Evolutionary conservation across 306 rosid species (phyloP), one percentile per base, ranked within the genome.

Genomic region (Astragalus glycyphyllos): DNA sequence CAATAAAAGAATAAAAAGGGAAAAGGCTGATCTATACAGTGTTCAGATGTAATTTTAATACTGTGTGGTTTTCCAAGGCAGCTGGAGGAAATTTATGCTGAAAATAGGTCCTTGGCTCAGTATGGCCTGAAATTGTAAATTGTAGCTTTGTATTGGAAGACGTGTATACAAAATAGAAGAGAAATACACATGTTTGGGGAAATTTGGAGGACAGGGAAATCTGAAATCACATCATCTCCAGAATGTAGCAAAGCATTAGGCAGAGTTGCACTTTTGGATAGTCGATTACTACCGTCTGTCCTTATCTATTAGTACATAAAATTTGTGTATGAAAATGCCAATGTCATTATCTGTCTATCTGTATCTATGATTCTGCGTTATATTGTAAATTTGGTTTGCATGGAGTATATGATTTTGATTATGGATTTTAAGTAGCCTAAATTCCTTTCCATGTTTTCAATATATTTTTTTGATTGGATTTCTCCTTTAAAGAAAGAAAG

Each of bases 81-180:
- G 44, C 17, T 11, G 17, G 44, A 12, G 64, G 37, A 9, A 16
- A 37, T 61, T 62, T 49, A 34, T 32, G 83, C 48, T 64, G 31
- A 34, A 34, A 41, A 45, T 34, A 45, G 35, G 51, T 53, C 69
- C 71, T 56, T 58, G 70, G 62, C 53, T 13, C 23, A 1, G 64
- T 63, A 38, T 66, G 46, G 63, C 58, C 14, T 58, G 40, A 53
- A 57, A 68, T 62, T 46, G 41, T 60, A 53, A 57, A 68, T 62
- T 46, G 41, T 60, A 44, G 72, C 68, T 60, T 53, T 31, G 54
- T 23, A 46, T 60, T 60, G 4, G 74, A 15, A 26, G 61, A 65
- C 7, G 4, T 20, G 32, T 34, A 45, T 59, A 12, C 73, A 51
- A 23, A 71, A 54, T 50, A 47, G 10, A 50, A 59, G 10, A 58